phyloP scores from a whole-genome alignment of 2,329 filamentous ascomycete species.

The Aureobasidium musti region DNA sequence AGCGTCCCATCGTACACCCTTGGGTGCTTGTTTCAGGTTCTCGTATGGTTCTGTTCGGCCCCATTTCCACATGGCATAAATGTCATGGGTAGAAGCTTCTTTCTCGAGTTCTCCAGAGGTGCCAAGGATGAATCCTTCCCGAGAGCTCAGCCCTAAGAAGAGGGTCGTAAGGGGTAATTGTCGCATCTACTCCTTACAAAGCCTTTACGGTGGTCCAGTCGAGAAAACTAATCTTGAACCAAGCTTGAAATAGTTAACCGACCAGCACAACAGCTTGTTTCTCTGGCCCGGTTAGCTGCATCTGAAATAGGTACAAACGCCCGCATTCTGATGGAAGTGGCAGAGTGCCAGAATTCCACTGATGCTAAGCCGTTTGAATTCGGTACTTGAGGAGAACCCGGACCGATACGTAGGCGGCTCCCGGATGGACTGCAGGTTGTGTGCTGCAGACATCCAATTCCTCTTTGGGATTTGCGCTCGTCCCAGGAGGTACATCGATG shows the following conservation, averaged over 20 bases:
- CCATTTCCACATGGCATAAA: not conserved
- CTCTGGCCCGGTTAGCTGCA: not conserved
- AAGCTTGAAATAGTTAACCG: too few relatives aligned
- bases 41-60: not conserved
- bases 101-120: not conserved
- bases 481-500: too few relatives aligned
- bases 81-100: not conserved
- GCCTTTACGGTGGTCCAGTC: not conserved
- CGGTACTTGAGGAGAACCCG: not conserved
- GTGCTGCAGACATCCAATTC: too few relatives aligned
- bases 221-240: not conserved
- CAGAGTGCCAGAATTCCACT: not conserved
- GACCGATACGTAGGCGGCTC: not conserved
- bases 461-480: not conserved
- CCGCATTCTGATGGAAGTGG: not conserved
- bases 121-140: not conserved
- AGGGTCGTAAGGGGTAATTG: not conserved
- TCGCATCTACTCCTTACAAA: not conserved
- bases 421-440: not conserved
- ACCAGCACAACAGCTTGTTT: not conserved
- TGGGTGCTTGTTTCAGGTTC: not conserved
- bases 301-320: not conserved
- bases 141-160: too few relatives aligned
- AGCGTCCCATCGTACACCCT: too few relatives aligned
- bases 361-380: not conserved